Evolutionary conservation across 495 filamentous ascomycete genomes (phyloP), one percentile per base, ranked within the genome.

Genomic region (Penicillium arizonense): DNA sequence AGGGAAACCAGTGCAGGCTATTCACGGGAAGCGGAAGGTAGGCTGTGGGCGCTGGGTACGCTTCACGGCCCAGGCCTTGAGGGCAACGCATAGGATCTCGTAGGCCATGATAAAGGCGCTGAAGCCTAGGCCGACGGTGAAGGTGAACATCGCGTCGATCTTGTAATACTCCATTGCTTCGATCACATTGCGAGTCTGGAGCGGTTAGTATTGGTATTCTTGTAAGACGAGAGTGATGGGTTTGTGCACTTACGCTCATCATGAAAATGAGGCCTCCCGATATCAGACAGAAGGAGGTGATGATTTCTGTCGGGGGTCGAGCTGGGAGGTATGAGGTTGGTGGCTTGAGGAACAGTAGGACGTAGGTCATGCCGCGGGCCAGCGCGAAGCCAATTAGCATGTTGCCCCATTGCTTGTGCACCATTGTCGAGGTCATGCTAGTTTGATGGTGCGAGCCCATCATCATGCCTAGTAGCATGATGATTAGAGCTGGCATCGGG

Each of bases 361-460:
- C 70, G 65, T 97, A 97, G 18, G 90, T 96, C 55, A 88, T 72
- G 6, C 77, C 84, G 32, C 94, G 81, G 20, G 91, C 85, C 47
- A 94, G 71, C 2, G 91, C 85, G 52, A 88, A 91, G 9, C 86
- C 91, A 46, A 89, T 82, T 52, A 98, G 78, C 58, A 97, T 80
- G 56, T 83, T 85, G 39, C 93, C 94, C 94, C 93, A 97, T 65
- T 96, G 89, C 70, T 87, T 87, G 74, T 98, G 94, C 40, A 98
- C 80, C 89, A 91, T 96, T 53, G 87, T 89, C 13, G 90, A 93
- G 16, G 91, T 75, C 86, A 89, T 88, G 46, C 84, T 90, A 9
- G 73, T 62, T 66, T 98, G 94, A 53, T 92, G 89, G 68, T 98
- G 94, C 13, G 87, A 87, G 58, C 87, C 86, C 92, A 98, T 98